Conservation (phyloP, 345 rosid species). For the Microthlaspi erraticum region DNA sequence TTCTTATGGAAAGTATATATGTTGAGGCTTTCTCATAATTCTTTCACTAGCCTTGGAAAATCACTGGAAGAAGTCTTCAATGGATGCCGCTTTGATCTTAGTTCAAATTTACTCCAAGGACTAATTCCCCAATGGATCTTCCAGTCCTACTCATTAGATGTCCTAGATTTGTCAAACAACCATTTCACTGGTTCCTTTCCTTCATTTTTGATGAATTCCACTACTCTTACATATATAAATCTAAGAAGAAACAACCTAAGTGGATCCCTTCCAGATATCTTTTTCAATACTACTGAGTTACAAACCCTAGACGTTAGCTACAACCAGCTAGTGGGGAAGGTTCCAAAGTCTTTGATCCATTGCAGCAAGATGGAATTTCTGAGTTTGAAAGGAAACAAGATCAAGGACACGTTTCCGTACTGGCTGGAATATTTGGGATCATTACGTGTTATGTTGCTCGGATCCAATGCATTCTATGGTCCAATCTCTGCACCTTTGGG, state of each 20-base stretch:
- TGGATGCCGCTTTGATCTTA: not conserved
- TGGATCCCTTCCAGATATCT: not conserved
- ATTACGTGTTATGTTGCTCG: not conserved
- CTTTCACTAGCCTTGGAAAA: not conserved
- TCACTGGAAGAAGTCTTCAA: not conserved
- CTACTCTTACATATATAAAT: not conserved
- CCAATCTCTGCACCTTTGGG: not conserved
- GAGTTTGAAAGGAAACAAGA: not conserved
- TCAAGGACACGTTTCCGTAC: not conserved
- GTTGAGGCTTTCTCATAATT: not conserved
- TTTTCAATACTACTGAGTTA: not conserved
- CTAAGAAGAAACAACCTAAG: not conserved
- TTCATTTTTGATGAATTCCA: not conserved
- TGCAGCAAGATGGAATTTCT: not conserved
- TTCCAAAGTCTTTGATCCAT: not conserved
- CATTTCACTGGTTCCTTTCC: not conserved
- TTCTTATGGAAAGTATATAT: not conserved
- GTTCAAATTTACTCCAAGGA: not conserved
- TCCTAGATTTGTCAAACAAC: not conserved
- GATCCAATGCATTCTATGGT: constrained; percentile 2
- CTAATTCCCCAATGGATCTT: not conserved
- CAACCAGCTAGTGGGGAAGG: not conserved
- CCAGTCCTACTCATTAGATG: not conserved
- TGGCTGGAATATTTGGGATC: not conserved
- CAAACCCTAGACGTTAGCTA: not conserved